Evolutionary conservation across 305 asterid species (phyloP).

Genomic region (Fraxinus sp.): DNA sequence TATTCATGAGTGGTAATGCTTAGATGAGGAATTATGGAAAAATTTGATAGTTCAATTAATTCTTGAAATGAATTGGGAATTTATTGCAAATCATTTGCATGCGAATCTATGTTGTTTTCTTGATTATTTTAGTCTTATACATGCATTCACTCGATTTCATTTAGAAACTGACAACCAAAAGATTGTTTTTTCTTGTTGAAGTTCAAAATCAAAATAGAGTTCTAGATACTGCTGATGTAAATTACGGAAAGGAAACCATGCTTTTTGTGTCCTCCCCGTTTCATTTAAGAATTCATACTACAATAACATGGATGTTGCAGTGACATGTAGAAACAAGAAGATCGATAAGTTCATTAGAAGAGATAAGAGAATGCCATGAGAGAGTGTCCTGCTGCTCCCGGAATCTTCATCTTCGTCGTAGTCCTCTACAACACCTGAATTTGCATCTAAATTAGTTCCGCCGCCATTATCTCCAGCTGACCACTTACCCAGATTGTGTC

Average conservation of each 20-base stretch:
- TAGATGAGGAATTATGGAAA: neutral
- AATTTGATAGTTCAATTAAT: neutral
- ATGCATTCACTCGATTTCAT: neutral
- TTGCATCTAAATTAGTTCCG: slow-evolving; percentile 39
- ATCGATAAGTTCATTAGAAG: slow-evolving; percentile 28
- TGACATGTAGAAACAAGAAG: slow-evolving; percentile 29
- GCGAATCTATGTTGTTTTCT: neutral
- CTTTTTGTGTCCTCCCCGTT: slow-evolving; percentile 22
- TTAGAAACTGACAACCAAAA: neutral
- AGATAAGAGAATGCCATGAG: slow-evolving; percentile 21
- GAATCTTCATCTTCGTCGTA: slow-evolving; percentile 57
- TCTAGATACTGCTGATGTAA: neutral
- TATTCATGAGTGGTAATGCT: neutral
- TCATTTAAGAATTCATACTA: slow-evolving; percentile 27
- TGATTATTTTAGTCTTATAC: no score
- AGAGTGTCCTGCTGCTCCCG: slow-evolving; percentile 27
- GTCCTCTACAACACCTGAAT: slow-evolving; percentile 56
- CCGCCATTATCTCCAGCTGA: slow-evolving; percentile 42
- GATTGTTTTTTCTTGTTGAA: neutral
- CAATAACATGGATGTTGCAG: slow-evolving; percentile 2
- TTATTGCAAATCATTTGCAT: neutral
- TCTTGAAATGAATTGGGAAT: neutral
- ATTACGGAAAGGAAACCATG: slow-evolving; percentile 23
- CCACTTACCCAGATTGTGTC: slow-evolving; percentile 71
- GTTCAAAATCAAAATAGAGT: neutral